Conservation (phyloP, 495 filamentous ascomycete genomes). For the Darksidea phi region DNA sequence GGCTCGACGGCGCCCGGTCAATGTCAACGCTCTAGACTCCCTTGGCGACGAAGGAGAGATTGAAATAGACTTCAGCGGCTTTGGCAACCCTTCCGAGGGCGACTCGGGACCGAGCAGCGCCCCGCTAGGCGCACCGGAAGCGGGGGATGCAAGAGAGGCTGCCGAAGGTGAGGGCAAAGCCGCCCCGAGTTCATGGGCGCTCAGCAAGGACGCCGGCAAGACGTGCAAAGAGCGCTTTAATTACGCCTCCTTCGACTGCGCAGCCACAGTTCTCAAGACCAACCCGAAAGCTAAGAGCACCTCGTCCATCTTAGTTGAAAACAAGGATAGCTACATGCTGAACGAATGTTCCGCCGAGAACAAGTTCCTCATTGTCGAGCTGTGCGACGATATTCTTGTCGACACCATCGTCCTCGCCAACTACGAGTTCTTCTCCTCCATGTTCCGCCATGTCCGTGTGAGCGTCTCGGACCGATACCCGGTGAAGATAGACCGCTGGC, state of each 20-base stretch:
- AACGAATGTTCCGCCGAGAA: conserved; percentile 83
- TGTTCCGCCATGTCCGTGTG: conserved; percentile 85
- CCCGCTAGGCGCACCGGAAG: conserved; percentile 6
- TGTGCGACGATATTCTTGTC: conserved; percentile 88
- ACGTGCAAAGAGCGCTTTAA: conserved; percentile 96
- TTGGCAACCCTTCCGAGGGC: conserved; percentile 43
- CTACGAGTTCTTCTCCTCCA: conserved; percentile 97
- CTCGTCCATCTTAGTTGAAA: conserved; percentile 85
- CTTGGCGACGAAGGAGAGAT: conserved; percentile 90
- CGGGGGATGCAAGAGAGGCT: conserved; percentile 7
- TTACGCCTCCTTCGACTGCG: conserved; percentile 95
- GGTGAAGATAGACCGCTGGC: conserved; percentile 89
- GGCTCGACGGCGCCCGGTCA: conserved; percentile 51
- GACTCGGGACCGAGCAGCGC: neutral
- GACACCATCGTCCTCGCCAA: conserved; percentile 96
- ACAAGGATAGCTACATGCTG: conserved; percentile 98
- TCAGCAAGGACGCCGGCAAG: conserved; percentile 88
- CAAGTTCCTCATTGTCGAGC: conserved; percentile 90
- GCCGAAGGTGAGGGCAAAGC: conserved; percentile 44
- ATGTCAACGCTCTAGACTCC: conserved; percentile 66
- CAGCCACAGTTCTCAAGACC: conserved; percentile 88
- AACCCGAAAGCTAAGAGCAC: conserved; percentile 79
- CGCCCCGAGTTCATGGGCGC: conserved; percentile 53
- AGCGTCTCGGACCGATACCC: conserved; percentile 92
- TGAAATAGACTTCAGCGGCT: conserved; percentile 79